Base-by-base conservation (phyloP, 176 grass and related monocot species). In the Cymbopogon citratus region DNA sequence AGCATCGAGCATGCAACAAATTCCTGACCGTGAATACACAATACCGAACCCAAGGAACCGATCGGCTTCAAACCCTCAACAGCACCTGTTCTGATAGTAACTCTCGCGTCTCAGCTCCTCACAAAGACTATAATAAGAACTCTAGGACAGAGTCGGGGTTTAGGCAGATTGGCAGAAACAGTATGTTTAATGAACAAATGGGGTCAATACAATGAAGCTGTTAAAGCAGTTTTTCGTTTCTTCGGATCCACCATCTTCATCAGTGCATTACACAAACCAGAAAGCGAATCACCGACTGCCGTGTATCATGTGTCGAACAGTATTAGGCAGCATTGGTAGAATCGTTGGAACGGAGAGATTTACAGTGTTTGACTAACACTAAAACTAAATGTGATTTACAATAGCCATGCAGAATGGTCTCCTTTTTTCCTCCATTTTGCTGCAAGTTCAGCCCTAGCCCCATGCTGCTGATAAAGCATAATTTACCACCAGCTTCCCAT, bases 401-500 rank as follows among this genome's bases (percentile, higher is more conserved):
- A 48, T 43, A 7, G 31, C 11, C 78, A 41, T 56, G 38, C 12
- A 5, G 25, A 63, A 27, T 13, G 10, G 44, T 6, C 16, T 57
- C 14, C 9, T 67, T 39, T 0, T 9, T 74, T 27, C 0, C 2
- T 29, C 36, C 27, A 86, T 67, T 34, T 76, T 63, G 33, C 63
- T n/a, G 23, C 39, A 68, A 34, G 19, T 67, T 45, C 29, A 63
- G 2, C n/a, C 2, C 78, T 91, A 97, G 19, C 91, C 94, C 91
- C 91, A 97, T 51, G 91, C 94, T 66, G 87, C 89, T 1, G 89
- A 97, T 27, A 92, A 91, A 80, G 94, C 91, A 86, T 97, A 97
- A 63, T 97, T 93, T 46, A 97, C 94, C 34, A 97, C 89, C 78
- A 97, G 81, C 61, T 93, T 97, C 19, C 94, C 87, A 36, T 97